Evolutionary conservation across 805 yeast species (phyloP).

Genomic region (Ogataea trehalophila): DNA sequence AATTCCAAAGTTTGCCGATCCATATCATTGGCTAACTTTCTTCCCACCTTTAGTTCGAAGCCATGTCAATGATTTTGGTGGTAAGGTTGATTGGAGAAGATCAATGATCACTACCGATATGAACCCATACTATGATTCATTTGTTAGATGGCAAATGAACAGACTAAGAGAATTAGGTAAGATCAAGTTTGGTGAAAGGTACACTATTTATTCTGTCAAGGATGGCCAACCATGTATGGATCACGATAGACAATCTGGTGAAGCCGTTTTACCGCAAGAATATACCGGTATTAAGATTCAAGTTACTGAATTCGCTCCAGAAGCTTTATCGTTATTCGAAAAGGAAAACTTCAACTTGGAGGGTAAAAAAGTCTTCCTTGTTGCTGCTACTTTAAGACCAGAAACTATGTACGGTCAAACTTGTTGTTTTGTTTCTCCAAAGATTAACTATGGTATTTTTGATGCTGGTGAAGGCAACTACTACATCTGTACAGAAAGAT

Average conservation of each 20-base stretch:
- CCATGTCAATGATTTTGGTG: constrained; percentile 80
- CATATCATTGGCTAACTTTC: constrained; percentile 82
- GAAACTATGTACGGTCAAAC: constrained; percentile 99
- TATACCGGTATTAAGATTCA: constrained; percentile 89
- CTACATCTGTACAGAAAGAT: constrained; percentile 87
- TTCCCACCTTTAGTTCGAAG: constrained; percentile 87
- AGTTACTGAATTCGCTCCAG: constrained; percentile 53
- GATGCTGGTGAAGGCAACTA: constrained; percentile 74
- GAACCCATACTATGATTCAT: constrained; percentile 92
- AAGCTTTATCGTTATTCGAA: constrained; percentile 50
- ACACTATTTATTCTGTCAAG: constrained; percentile 94
- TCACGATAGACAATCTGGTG: constrained; percentile 96
- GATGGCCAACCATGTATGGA: constrained; percentile 99
- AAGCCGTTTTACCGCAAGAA: constrained; percentile 96
- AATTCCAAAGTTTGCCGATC: constrained; percentile 82
- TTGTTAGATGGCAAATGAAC: constrained; percentile 95
- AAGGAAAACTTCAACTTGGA: constrained; percentile 41
- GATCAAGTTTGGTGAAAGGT: constrained; percentile 96
- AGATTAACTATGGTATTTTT: constrained; percentile 85
- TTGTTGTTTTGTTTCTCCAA: constrained; percentile 96
- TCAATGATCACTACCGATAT: constrained; percentile 92
- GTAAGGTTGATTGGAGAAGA: constrained; percentile 98
- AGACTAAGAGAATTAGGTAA: constrained; percentile 78
- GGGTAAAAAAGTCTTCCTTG: constrained; percentile 67
- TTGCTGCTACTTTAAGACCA: constrained; percentile 97